Evolutionary conservation across 2,329 filamentous ascomycete genomes (phyloP).

Genomic region (Metarhizium sp.): DNA sequence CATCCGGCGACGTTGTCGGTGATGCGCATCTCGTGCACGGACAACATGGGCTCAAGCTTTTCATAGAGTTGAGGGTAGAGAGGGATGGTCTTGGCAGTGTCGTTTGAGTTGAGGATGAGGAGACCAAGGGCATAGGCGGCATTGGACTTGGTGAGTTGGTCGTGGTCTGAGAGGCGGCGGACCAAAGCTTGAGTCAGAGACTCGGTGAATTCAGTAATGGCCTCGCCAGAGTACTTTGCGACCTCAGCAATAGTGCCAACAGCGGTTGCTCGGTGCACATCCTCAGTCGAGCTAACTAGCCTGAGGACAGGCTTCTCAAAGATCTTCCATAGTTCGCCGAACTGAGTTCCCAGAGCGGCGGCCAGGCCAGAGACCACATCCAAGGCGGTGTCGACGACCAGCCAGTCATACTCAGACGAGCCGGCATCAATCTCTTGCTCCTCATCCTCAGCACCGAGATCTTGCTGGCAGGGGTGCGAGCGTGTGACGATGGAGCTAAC

Average conservation of each 20-base stretch:
- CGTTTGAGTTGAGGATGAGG: slow-evolving; percentile 70
- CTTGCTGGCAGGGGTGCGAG: slow-evolving; percentile 86
- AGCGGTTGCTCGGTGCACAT: slow-evolving; percentile 79
- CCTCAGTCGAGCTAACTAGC: slow-evolving; percentile 77
- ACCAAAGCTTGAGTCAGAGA: slow-evolving; percentile 70
- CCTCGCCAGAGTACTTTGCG: slow-evolving; percentile 70
- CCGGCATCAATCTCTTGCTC: slow-evolving; percentile 62
- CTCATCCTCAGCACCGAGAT: slow-evolving; percentile 74
- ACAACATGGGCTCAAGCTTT: slow-evolving; percentile 79
- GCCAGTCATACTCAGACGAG: slow-evolving; percentile 94
- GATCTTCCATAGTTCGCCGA: slow-evolving; percentile 86
- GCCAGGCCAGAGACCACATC: slow-evolving; percentile 83
- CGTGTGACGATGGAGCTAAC: slow-evolving; percentile 76
- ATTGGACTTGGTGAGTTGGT: slow-evolving; percentile 88
- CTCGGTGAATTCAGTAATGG: slow-evolving; percentile 73
- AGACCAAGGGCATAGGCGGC: slow-evolving; percentile 86
- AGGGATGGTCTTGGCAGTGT: slow-evolving; percentile 59
- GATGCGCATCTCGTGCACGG: slow-evolving; percentile 67
- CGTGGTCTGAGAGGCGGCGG: slow-evolving; percentile 81
- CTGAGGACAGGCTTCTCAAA: slow-evolving; percentile 89
- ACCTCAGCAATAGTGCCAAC: slow-evolving; percentile 90
- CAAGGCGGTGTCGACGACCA: slow-evolving; percentile 87
- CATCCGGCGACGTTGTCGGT: slow-evolving; percentile 92
- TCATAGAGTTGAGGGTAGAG: slow-evolving; percentile 70
- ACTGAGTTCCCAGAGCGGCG: slow-evolving; percentile 69